Base-by-base conservation (phyloP, 75 land plant species). In the Pseudotsuga menziesii region DNA sequence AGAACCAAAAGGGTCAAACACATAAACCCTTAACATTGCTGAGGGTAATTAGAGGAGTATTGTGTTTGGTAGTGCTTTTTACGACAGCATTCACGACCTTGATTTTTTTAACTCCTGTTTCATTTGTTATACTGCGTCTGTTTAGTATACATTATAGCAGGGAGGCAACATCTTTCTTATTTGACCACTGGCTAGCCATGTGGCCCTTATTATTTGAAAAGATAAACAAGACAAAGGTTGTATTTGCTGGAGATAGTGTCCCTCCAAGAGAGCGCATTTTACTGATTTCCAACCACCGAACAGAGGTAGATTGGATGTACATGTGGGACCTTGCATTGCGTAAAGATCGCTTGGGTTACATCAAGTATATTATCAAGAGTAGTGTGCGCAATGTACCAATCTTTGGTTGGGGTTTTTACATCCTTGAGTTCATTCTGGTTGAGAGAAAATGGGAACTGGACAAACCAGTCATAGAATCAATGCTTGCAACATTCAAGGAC, bases 221-320 rank as follows among this genome's bases (percentile, higher is more conserved):
- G 72, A 91, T 97, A 56, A 97, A 97, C 70, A 77, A 80, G 41
- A 94, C 98, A 1, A 91, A 86, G 77, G 98, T 94, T 41, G 70
- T 94, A 55, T 92, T 94, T 76, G 81, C 95, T 64, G 99, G 99
- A n/a, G 90, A 97, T 22, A 69, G 56, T 41, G 89, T 97, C 36
- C 93, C 99, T 25, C 13, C 52, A 26, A 74, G 77, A 62, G 91
- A 92, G 58, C 89, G 99, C 25, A 90, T 89, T 26, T 79, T 97
- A 67, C 82, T 97, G 35, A 86, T 94, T 58, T 86, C 91, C 62
- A 97, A 97, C 69, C 99, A 97, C 78, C 84, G 95, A 61, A 97
- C 99, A 63, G 99, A 94, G 84, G 93, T 94, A 61, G 99, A 97
- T 72, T 97, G 99, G 98, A 97, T 97, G 99, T 97, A 97, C 66